Base-by-base conservation (phyloP, 441 rosid species). In the Euphorbia schlechtendalii region DNA sequence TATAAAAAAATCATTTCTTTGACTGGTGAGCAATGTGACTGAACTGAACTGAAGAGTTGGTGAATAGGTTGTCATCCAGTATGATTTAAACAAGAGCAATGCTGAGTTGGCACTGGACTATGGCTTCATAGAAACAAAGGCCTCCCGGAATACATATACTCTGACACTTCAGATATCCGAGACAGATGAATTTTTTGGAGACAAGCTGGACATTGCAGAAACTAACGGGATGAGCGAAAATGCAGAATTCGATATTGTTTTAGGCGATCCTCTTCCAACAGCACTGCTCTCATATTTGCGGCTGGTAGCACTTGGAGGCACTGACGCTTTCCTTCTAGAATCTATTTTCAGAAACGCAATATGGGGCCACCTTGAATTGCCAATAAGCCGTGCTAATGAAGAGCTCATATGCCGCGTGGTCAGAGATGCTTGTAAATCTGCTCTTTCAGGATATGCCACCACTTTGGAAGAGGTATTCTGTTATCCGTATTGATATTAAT, bases 131-230 rank as follows among this genome's bases (percentile, higher is more conserved):
- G 99, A 93, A 74, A 69, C 81, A 61, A 84, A 68, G 53, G 48
- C 89, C 1, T 79, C 75, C 63, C 88, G 97, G 60, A 86, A 85
- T 82, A 58, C 85, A 18, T 93, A 80, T 69, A 86, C 91, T 12
- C 71, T 93, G 55, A 86, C 99, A 25, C 76, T 93, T 38, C 87
- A 73, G 74, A 87, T 93, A 73, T 73, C 96, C 0, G 87, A 84
- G 66, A 75, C 84, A 1, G 96, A 86, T 63, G 81, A 79, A 2
- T 88, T 86, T 73, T 77, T 70, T 17, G 88, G 78, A 54, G 98
- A 93, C 80, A 93, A 93, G 82, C 89, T 93, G 17, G 95, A 93
- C 74, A 83, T 93, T 24, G 95, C 90, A 4, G 99, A 85, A 78
- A 69, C 82, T 54, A 88, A 90, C 57, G 93, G 87, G 66, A 65